A percentile compares a stretch with the other conserved stretches of the same genome.
phyloP scores from a whole-genome alignment of 306 rosid genomes.

The Cucumis melo region DNA sequence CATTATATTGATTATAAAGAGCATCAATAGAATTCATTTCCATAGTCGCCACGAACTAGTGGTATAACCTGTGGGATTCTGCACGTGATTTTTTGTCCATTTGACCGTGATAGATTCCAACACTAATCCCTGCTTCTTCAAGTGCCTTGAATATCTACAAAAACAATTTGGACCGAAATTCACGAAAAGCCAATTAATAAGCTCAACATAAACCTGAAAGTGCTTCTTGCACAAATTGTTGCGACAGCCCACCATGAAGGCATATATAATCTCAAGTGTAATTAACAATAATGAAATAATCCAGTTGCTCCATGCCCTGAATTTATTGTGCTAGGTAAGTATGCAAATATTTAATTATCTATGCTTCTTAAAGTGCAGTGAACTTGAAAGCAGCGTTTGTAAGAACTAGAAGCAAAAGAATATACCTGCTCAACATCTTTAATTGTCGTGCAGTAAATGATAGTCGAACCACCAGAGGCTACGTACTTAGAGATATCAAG shows the following conservation, averaged over 20 bases:
- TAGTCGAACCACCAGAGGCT: slow-evolving; percentile 53
- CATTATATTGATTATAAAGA: background rate
- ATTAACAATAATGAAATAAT: background rate
- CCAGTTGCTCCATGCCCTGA: background rate
- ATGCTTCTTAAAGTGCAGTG: background rate
- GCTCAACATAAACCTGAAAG: background rate
- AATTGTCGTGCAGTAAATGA: slow-evolving; percentile 78
- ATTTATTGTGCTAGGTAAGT: background rate
- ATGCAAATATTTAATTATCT: background rate
- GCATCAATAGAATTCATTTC: background rate
- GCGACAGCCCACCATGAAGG: background rate
- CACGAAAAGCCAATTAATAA: slow-evolving; percentile 8
- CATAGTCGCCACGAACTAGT: background rate
- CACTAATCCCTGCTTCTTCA: slow-evolving; percentile 45
- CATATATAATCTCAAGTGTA: background rate
- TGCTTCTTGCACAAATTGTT: background rate
- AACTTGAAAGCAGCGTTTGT: background rate
- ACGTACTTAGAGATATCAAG: slow-evolving; percentile 46
- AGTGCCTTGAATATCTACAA: slow-evolving; percentile 49
- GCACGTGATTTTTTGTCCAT: slow-evolving; percentile 58
- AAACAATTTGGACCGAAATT: background rate
- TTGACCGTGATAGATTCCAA: slow-evolving; percentile 75
- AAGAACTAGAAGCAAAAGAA: background rate
- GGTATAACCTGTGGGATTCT: slow-evolving; percentile 69
- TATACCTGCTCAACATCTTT: slow-evolving; percentile 77